Conservation (phyloP, 257 asterid genomes). For the Buddleja alternifolia region DNA sequence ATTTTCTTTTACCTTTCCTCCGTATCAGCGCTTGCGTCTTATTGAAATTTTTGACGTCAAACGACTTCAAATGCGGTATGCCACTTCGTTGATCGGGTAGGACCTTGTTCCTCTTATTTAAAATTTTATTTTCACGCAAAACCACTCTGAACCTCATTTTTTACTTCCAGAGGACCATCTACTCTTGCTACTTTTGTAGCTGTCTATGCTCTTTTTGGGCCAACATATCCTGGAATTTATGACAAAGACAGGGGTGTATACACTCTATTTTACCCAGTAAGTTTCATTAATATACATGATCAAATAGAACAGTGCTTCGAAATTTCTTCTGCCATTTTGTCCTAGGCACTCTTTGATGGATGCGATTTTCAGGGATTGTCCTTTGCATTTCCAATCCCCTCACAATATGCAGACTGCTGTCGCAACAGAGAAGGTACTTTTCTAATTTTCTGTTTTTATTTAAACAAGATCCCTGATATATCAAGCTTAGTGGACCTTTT, state of each 20-base stretch:
- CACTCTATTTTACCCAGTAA: conserved; percentile 85
- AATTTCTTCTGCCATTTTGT: conserved; percentile 18
- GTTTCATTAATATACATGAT: conserved; percentile 29
- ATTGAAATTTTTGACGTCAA: conserved; percentile 82
- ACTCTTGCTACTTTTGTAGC: conserved; percentile 86
- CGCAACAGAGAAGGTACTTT: conserved; percentile 46
- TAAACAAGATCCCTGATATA: conserved; percentile 6
- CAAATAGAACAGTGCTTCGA: background rate
- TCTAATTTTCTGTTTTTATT: conserved; percentile 3
- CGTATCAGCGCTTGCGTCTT: conserved; percentile 74
- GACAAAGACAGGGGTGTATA: conserved; percentile 77
- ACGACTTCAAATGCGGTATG: conserved; percentile 85
- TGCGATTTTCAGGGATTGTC: conserved; percentile 71
- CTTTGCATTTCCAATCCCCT: conserved; percentile 81
- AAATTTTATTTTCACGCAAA: background rate
- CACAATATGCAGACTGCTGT: conserved; percentile 72
- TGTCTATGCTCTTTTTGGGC: conserved; percentile 83
- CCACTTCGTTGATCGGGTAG: conserved; percentile 79
- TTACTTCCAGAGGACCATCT: conserved; percentile 69
- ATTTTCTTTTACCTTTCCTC: conserved; percentile 17
- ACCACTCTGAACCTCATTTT: conserved; percentile 26
- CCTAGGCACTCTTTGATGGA: conserved; percentile 7
- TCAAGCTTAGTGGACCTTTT: conserved; percentile 4
- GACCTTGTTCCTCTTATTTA: conserved; percentile 24
- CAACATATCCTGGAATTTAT: conserved; percentile 83